These are phyloP conservation scores for Aspergillus piperis DNA, from an alignment of 2,329 filamentous ascomycete genomes.

Conservation along the genomic window DNA sequence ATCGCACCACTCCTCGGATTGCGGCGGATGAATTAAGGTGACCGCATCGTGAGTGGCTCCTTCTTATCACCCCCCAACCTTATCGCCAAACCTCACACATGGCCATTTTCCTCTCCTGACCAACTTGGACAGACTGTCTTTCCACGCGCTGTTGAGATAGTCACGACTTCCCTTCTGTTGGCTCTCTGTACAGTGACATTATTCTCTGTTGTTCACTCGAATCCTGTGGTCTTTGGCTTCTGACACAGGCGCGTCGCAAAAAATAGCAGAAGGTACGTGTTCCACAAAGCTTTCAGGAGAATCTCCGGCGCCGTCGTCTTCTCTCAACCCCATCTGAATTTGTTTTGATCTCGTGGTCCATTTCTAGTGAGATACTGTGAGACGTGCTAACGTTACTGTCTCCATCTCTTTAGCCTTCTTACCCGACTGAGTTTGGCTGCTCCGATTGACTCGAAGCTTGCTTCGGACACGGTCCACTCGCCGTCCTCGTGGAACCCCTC, in stretches of 20 bases:
- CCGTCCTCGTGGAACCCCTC: constrained; percentile 14
- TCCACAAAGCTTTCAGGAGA: constrained; percentile 3
- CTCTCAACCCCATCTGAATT: not conserved
- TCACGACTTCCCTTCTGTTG: not conserved
- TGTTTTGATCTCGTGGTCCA: not conserved
- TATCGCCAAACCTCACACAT: constrained; percentile 3
- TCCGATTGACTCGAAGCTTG: not conserved
- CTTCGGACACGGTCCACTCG: constrained; percentile 1
- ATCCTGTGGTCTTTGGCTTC: not conserved
- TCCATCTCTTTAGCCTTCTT: not conserved
- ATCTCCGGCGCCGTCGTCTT: not conserved
- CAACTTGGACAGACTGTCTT: not conserved
- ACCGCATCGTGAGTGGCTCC: not conserved
- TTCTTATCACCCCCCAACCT: constrained; percentile 1
- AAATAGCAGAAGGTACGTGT: not conserved
- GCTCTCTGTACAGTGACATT: not conserved
- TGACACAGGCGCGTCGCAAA: not conserved
- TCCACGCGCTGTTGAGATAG: not conserved
- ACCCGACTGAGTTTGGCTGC: not conserved
- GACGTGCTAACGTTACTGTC: not conserved
- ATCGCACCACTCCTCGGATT: not conserved
- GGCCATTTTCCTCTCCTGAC: constrained; percentile 5
- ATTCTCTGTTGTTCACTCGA: not conserved
- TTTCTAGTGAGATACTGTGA: not conserved
- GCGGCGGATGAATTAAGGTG: not conserved